Percentiles rank a stretch among this genome's conserved stretches.
These are phyloP conservation scores for Cubamyces lactineus DNA, from an alignment of 768 basidiomycete species.

Conservation along the genomic window DNA sequence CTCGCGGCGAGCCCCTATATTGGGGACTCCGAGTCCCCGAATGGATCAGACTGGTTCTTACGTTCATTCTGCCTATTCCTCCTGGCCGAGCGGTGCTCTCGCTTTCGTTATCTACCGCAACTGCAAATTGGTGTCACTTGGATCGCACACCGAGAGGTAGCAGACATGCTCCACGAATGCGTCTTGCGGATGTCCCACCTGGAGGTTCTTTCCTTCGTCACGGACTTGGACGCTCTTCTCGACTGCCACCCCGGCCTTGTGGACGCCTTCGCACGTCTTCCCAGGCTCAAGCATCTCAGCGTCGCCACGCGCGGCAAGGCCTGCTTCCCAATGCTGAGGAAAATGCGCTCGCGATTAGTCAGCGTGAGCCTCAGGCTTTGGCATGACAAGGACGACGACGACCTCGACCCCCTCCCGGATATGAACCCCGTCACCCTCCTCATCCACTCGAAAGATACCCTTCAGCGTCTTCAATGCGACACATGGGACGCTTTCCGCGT, in stretches of 20 bases:
- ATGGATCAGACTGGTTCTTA: not conserved
- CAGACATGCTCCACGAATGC: not conserved
- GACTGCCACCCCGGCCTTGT: not conserved
- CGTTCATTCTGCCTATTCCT: not conserved
- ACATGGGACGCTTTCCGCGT: not conserved
- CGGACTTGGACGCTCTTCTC: not conserved
- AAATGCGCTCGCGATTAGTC: not conserved
- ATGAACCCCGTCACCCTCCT: not conserved
- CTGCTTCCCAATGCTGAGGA: not conserved
- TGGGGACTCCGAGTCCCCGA: not conserved
- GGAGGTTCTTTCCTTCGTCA: not conserved
- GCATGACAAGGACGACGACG: conserved; percentile 1
- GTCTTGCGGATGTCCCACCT: not conserved
- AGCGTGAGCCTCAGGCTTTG: not conserved
- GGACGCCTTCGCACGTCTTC: not conserved
- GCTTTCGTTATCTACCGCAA: not conserved
- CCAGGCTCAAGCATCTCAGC: not conserved
- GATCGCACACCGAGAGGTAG: not conserved
- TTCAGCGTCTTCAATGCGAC: not conserved
- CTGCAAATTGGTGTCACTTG: not conserved
- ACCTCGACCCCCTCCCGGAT: not conserved
- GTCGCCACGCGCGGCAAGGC: not conserved
- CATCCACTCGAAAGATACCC: not conserved
- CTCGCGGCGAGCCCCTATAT: not conserved
- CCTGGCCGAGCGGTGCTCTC: not conserved